Evolutionary conservation across 257 asterid genomes (phyloP), one percentile per base, ranked within the genome.

Genomic region (Fraxinus anomala): DNA sequence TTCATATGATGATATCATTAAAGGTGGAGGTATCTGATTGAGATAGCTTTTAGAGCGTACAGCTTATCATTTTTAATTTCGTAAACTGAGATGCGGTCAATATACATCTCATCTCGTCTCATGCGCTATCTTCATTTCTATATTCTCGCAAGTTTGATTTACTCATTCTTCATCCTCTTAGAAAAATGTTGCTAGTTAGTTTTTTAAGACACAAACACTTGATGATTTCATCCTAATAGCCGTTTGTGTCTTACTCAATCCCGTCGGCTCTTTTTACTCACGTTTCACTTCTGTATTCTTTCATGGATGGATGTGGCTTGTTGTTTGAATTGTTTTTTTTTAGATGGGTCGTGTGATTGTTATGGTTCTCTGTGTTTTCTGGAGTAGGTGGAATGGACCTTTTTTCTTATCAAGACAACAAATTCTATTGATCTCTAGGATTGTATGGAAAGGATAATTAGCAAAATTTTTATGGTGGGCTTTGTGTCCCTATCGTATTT

Each of bases 351-450:
- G 44, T 47, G 40, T 49, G 49, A 47, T 40, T 40, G n/a, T 56
- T 24, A 49, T 36, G 21, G 26, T 67, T 68, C 12, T 59, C 5
- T 14, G 9, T 68, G 26, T 36, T 36, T 49, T 73, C 34, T 61
- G 39, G 66, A 63, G 51, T 70, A 26, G 65, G 66, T 26, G 74
- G 73, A 79, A 80, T 84, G 80, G 24, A 80, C 39, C 73, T 73
- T 63, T 73, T 75, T 42, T 74, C 17, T 40, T 44, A 54, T 54
- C 65, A 54, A 19, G 65, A 54, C 17, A 63, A 63, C 69, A 24
- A 26, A 63, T 26, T 61, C 69, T 24, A 23, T 63, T 47, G 19
- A 31, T 72, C 5, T 54, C 23, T 75, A 5, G 77, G 39, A 30
- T 70, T 61, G 26, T 70, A 33, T 65, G 76, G 56, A 11, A 24